A percentile compares a stretch with the other conserved stretches of the same genome.
Conservation (phyloP, 2,329 filamentous ascomycete species). For the Penicillium sclerotigenum region DNA sequence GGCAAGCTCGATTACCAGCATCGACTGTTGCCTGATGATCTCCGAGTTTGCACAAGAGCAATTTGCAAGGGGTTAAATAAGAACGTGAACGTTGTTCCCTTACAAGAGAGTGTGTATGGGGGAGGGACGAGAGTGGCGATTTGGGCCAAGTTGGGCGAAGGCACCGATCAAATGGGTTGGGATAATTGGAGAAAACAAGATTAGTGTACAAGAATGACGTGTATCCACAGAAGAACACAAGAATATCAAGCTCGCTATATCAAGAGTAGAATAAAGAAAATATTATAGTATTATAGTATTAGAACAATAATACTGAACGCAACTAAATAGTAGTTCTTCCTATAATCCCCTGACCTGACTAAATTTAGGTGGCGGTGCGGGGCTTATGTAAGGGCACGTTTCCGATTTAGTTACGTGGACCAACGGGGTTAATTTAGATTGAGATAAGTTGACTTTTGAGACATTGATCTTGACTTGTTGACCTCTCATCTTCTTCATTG, state of each 20-base stretch:
- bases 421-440: neutral
- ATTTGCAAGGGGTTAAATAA: neutral
- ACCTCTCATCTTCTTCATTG: neutral
- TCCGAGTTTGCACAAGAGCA: neutral
- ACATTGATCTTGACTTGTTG: neutral
- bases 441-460: no score
- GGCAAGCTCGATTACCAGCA: conserved; percentile 11
- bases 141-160: conserved; percentile 13
- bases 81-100: neutral
- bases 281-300: no score
- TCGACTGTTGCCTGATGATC: conserved; percentile 13
- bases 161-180: conserved; percentile 20
- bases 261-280: neutral
- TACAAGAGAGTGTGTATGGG: neutral
- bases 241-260: neutral
- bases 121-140: conserved; percentile 16
- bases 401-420: conserved; percentile 1
- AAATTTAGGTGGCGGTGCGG: conserved; percentile 4
- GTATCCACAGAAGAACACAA: conserved; percentile 3
- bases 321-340: no score
- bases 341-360: conserved; percentile 12
- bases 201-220: conserved; percentile 19
- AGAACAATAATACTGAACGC: no score
- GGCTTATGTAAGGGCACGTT: conserved; percentile 5
- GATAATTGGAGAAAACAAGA: conserved; percentile 16